Base-by-base conservation (phyloP, 805 yeast species). In the Maudiozyma barnettii region DNA sequence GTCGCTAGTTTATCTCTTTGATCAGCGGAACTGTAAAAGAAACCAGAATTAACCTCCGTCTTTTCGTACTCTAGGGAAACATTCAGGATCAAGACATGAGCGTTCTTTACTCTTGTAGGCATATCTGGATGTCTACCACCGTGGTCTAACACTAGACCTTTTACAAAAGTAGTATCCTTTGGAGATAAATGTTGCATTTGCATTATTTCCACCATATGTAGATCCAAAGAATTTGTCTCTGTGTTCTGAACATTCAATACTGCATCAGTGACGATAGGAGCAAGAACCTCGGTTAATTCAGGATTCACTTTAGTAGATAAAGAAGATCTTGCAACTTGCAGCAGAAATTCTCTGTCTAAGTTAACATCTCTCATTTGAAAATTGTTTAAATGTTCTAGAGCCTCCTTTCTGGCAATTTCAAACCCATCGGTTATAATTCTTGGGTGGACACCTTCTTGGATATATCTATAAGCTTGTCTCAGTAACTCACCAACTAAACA, bases 71-170 rank as follows among this genome's bases (percentile, higher is more conserved):
- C 99, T 57, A 93, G 73, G 5, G 96, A 86, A 41, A 93, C 99
- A 65, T 93, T 93, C 58, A 93, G 76, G 46, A 87, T 93, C 62
- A 93, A 75, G 31, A 93, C 81, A 59, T 78, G 73, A 1, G 96
- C 96, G 65, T 93, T 87, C 53, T 78, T 77, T 18, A 93, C 82
- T 47, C 81, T 70, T 54, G 81, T 84, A 49, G 99, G 99, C 99
- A 93, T 93, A 68, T 93, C 99, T 41, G 99, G 99, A 73, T 93
- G 99, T 65, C 99, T 80, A 16, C 96, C 97, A 55, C 99, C 99
- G 65, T 93, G 99, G 66, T 93, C 99, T 54, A 93, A 75, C 35
- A 93, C 99, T 56, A 93, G 76, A 41, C 99, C 99, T 57, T 77
- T 81, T 54, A 93, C 74, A 50, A 93, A 79, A 59, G 76, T 74